A percentile compares a stretch with the other conserved stretches of the same genome.
These are phyloP conservation scores for Chiua virens DNA, from an alignment of 768 basidiomycete species.

Conservation along the genomic window DNA sequence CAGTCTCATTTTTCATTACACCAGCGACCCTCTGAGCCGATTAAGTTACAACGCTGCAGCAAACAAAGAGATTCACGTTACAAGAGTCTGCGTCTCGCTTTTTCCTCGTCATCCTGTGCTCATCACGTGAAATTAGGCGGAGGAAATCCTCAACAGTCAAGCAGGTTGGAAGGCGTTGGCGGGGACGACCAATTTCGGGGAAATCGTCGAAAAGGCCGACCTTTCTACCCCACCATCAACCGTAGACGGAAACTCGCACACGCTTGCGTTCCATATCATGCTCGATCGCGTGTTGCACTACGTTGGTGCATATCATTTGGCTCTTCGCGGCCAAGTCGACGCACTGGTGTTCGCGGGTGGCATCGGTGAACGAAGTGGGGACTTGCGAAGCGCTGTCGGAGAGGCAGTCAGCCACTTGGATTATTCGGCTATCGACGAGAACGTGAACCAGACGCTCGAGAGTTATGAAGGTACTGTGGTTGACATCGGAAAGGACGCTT, in stretches of 20 bases:
- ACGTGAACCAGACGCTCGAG: conserved; percentile 45
- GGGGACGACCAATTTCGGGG: conserved; percentile 81
- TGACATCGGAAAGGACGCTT: conserved; percentile 41
- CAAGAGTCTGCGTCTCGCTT: conserved; percentile 35
- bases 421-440: conserved; percentile 47
- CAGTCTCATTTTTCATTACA: conserved; percentile 82
- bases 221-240: conserved; percentile 16
- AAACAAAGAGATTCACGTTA: conserved; percentile 51
- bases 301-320: conserved; percentile 73
- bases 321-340: conserved; percentile 66
- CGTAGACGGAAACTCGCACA: conserved; percentile 35
- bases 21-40: conserved; percentile 45
- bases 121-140: conserved; percentile 44
- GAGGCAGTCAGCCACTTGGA: conserved; percentile 60
- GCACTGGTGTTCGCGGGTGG: conserved; percentile 87
- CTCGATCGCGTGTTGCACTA: conserved; percentile 73
- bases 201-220: conserved; percentile 52
- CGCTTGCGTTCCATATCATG: conserved; percentile 77
- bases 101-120: background rate
- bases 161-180: conserved; percentile 78
- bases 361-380: conserved; percentile 74
- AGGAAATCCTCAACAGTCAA: conserved; percentile 72
- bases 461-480: conserved; percentile 40
- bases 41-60: conserved; percentile 53
- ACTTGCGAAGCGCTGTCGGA: conserved; percentile 60